These are phyloP conservation scores for Ceratobasidium papillatum DNA, from an alignment of 1,284 basidiomycete species.

Conservation along the genomic window DNA sequence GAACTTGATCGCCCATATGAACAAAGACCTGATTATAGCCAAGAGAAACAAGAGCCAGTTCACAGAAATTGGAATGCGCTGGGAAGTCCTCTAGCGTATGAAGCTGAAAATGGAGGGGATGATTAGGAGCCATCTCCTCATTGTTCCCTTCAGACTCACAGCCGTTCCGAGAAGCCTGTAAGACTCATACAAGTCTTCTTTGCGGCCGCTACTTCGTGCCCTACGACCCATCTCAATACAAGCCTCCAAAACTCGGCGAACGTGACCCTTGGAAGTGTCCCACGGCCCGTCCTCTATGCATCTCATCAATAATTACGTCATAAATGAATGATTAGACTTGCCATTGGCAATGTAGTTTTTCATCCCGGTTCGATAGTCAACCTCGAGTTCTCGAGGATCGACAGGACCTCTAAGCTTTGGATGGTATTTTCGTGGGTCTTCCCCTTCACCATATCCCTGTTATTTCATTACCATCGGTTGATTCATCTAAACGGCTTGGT, in stretches of 20 bases:
- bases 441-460: constrained; percentile 81
- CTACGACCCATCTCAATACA: constrained; percentile 73
- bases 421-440: constrained; percentile 83
- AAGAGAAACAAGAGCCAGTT: constrained; percentile 77
- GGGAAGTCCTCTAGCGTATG: constrained; percentile 89
- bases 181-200: constrained; percentile 84
- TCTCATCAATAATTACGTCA: constrained; percentile 16
- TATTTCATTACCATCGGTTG: constrained; percentile 37
- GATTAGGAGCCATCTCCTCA: neutral
- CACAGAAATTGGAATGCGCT: constrained; percentile 91
- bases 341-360: constrained; percentile 96
- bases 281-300: constrained; percentile 71
- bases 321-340: constrained; percentile 47
- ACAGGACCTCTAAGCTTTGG: constrained; percentile 75
- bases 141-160: constrained; percentile 53
- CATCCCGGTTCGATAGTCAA: constrained; percentile 90
- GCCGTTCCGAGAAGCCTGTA: constrained; percentile 79
- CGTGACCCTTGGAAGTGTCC: constrained; percentile 89
- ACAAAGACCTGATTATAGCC: constrained; percentile 83
- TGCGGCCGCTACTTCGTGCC: constrained; percentile 65
- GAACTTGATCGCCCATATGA: constrained; percentile 88
- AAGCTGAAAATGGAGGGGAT: constrained; percentile 57
- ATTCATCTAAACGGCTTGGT: constrained; percentile 41
- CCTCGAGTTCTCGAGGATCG: constrained; percentile 81
- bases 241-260: constrained; percentile 77